Evolutionary conservation across 805 yeast genomes (phyloP), one percentile per base, ranked within the genome.

Genomic region (Kuraishia molischiana): DNA sequence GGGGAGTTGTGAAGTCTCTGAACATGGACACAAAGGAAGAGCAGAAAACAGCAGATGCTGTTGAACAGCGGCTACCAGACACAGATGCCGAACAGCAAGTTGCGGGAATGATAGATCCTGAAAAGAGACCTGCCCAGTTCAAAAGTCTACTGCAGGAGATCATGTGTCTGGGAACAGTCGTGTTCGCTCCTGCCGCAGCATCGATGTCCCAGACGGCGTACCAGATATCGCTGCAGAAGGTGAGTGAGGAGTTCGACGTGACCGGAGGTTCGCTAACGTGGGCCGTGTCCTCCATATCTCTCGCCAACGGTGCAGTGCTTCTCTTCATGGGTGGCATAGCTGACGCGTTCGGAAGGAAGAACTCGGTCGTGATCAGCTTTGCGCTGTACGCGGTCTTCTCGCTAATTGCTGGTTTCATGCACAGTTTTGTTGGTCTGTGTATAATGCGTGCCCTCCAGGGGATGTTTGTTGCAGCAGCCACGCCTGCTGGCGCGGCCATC

Each of bases 401-500:
- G 2, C 45, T 61, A 5, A 49, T 54, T 15, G 54, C 53, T 10
- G 62, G 62, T 4, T 58, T 58, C 32, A 52, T 56, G 59, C 41
- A 47, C 10, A 45, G 48, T 33, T 61, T 50, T 38, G 48, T 61
- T 15, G 56, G 51, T 4, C 49, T 66, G 29, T 56, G 58, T 35
- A 47, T 62, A 13, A 43, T 59, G 18, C 46, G 72, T 35, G 70
- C 65, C 5, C 36, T 66, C 21, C 61, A 54, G 38, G 72, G 72
- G 3, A 41, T 59, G 3, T 47, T 52, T 8, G 46, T 57, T 4
- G 57, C 68, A 3, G 62, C 64, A 5, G 51, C 59, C 1, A 54
- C 61, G 2, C 69, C 72, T 1, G 56, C 70, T 2, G 59, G 62
- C 14, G 67, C 62, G n/a, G 71, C 71, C 4, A 45, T 65, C 3